Percentiles rank a stretch among this genome's conserved stretches.
Conservation (phyloP, 305 asterid genomes). For the Ilex paraguariensis region DNA sequence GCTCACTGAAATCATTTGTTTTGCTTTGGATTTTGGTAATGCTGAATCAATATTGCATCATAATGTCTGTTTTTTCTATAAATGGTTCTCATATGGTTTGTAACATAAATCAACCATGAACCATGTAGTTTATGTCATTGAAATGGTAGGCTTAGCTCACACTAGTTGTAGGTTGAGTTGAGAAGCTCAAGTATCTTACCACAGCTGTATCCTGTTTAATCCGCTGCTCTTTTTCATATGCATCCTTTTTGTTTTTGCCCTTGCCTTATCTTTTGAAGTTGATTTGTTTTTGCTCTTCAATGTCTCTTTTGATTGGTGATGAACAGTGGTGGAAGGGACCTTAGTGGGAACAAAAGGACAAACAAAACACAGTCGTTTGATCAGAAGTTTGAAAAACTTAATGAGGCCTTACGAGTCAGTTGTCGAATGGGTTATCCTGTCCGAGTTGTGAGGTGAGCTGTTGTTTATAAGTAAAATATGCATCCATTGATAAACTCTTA, state of each 20-base stretch:
- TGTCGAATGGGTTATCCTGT: slow-evolving; percentile 85
- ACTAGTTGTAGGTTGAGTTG: no score
- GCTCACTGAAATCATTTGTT: no score
- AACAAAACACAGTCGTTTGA: slow-evolving; percentile 70
- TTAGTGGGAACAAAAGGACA: slow-evolving; percentile 83
- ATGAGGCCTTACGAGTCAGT: slow-evolving; percentile 79
- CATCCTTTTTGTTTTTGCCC: not conserved
- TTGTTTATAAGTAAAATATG: not conserved
- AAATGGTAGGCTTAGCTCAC: no score
- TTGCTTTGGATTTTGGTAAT: no score
- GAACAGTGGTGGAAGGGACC: slow-evolving; percentile 88
- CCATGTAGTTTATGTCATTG: no score
- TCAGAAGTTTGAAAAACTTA: slow-evolving; percentile 56
- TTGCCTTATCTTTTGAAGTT: slow-evolving; percentile 2
- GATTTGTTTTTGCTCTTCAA: not conserved
- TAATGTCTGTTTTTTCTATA: no score
- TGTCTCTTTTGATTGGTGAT: slow-evolving; percentile 21
- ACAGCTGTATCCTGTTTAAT: no score
- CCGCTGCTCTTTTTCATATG: not conserved
- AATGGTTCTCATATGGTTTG: no score
- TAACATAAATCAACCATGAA: no score
- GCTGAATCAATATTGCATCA: no score
- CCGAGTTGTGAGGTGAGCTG: slow-evolving; percentile 80
- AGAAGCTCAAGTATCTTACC: no score
- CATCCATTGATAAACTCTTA: no score